Evolutionary conservation across 2,329 filamentous ascomycete genomes (phyloP), one percentile per base, ranked within the genome.

Genomic region (Trichoderma asperellum): DNA sequence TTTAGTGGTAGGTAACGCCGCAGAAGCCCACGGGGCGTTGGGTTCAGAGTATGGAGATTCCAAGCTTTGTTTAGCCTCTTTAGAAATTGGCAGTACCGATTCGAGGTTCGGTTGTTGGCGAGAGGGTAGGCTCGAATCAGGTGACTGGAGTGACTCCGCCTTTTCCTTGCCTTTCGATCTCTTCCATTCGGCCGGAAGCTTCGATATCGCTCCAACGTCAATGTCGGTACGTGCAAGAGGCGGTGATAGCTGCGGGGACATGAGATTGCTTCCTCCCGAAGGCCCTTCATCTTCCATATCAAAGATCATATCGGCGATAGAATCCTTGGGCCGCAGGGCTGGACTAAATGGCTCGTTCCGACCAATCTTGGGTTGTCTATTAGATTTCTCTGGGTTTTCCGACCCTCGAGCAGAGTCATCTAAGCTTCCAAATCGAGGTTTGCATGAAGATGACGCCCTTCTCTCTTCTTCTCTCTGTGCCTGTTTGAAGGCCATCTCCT

Each of bases 261-360:
- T 60, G 2, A 80, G 77, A 60, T 78, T 82, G 32, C 72, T 71
- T 8, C 73, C 68, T 1, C 73, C 73, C 7, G 78, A 74, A 0
- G 75, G 72, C 11, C 85, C 85, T 55, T 94, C 93, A 47, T 96
- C 94, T 70, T 97, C 95, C 94, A 97, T 97, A 73, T 93, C 89
- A 76, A 97, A 97, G 79, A 97, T 97, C 67, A 97, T 85, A 73
- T 97, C 94, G 47, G 85, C 85, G 1, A 86, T 83, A 0, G 91
- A 94, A 24, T 85, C 85, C 74, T 89, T 93, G 1, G 91, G 85
- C 67, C 88, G 89, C 56, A 96, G 82, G 21, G 82, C 84, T 0
- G 93, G 93, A 68, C 89, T 92, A 63, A 87, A 84, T 0, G 85
- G 83, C 70, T 88, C 88, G 71, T 89, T 89, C 16, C 79, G 81